Percentiles rank a stretch among this genome's conserved stretches.
These are phyloP conservation scores for Verticillium alfalfae DNA, from an alignment of 2,329 filamentous ascomycete species.

Conservation along the genomic window DNA sequence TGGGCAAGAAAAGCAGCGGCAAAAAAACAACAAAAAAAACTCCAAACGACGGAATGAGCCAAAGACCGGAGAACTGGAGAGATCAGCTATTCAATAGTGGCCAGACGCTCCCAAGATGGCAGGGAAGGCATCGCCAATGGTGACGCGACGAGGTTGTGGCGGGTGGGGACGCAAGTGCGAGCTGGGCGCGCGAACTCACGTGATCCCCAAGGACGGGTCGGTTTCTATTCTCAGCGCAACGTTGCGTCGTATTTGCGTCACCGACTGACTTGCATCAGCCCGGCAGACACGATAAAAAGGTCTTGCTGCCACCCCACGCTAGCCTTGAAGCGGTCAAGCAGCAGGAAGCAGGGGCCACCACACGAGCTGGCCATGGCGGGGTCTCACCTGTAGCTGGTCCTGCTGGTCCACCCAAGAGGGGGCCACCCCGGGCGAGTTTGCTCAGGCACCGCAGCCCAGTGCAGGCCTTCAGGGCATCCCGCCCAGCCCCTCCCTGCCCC, in stretches of 20 bases:
- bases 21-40: not conserved
- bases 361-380: not conserved
- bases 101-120: not conserved
- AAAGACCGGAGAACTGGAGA: not conserved
- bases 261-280: not conserved
- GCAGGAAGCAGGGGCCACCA: not conserved
- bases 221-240: not conserved
- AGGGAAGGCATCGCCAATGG: not conserved
- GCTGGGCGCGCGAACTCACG: conserved; percentile 5
- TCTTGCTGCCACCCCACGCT: not conserved
- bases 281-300: not conserved
- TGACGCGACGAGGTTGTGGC: not conserved
- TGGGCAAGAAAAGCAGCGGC: not conserved
- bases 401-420: not conserved
- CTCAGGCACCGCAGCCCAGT: not conserved
- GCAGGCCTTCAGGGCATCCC: not conserved
- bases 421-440: not conserved
- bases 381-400: not conserved
- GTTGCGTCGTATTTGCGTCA: not conserved
- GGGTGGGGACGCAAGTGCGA: not conserved
- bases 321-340: not conserved
- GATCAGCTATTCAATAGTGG: no score
- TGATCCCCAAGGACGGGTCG: not conserved
- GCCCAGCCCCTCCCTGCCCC: not conserved
- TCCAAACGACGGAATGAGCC: not conserved